Evolutionary conservation across 768 basidiomycete species (phyloP), one percentile per base, ranked within the genome.

Genomic region (Termitomyces sp.): DNA sequence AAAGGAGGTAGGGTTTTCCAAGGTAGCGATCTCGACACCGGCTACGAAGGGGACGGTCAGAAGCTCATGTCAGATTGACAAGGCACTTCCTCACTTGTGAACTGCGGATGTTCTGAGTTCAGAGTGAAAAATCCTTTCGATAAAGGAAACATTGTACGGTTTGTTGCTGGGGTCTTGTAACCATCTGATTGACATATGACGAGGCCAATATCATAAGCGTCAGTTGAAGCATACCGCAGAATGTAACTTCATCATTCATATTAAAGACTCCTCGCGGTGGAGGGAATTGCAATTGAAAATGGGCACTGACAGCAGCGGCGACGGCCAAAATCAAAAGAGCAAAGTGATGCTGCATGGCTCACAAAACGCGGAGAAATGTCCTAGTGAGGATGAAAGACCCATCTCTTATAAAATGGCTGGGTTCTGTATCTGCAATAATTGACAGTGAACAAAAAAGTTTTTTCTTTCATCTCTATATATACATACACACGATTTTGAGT

Each of bases 231-330:
- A 44, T 61, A 89, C 89, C 90, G 67, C 93, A 93, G 67, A 90
- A 88, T 1, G 66, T 72, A 13, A 78, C 75, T 63, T 90, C 88
- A 16, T 77, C 65, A 54, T 79, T 73, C 57, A 86, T 80, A 56
- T 78, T 78, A 69, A 95, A 94, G 0, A 64, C 68, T 1, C 93
- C 93, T 50, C 93, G 79, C 12, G 90, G 86, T 0, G 76, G 63
- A 18, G 93, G 93, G 70, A 83, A 93, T 66, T 87, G 81, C 46
- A 94, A 77, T 64, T 88, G 86, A 74, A 94, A 95, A 71, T 95
- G 93, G 8, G 90, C 91, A 50, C 74, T 75, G 33, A 76, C 85
- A 44, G 74, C 69, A 36, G 79, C 66, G 14, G 75, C 71, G 26
- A 82, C 69, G 38, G 72, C 67, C 30, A 83, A 57, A 58, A 81